Percentiles rank a stretch among this genome's conserved stretches.
Evolutionary conservation across 352 stramenopile species (phyloP).

Genomic region (Phytophthora niederhauseri): DNA sequence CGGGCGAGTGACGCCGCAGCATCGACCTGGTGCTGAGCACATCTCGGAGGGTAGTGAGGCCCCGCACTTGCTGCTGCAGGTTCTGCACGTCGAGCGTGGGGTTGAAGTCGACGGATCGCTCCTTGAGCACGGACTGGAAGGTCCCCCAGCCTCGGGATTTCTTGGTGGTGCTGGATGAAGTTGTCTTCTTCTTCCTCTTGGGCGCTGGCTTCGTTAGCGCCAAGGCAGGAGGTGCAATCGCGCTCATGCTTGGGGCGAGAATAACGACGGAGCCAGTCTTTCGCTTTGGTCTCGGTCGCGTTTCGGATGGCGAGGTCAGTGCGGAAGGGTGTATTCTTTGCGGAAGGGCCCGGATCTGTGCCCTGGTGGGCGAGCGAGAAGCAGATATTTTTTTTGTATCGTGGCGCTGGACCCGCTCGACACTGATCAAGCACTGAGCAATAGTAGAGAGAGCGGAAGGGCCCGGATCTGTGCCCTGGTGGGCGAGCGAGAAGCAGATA

Average conservation of each 20-base stretch:
- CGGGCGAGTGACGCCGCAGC: constrained; percentile 7
- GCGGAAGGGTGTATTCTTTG: background rate
- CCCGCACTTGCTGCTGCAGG: constrained; percentile 41
- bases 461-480: no score
- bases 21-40: background rate
- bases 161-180: background rate
- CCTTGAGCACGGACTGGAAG: constrained; percentile 37
- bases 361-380: no score
- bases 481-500: no score
- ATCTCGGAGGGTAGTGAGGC: constrained; percentile 23
- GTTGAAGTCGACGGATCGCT: constrained; percentile 52
- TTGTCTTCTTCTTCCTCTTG: background rate
- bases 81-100: constrained; percentile 49
- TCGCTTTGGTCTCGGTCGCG: constrained; percentile 1
- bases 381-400: no score
- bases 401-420: no score
- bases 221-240: no score
- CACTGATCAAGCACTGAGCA: no score
- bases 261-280: no score
- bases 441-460: no score
- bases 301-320: background rate
- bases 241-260: no score
- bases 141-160: constrained; percentile 25
- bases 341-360: no score
- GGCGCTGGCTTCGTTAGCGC: no score